A percentile compares a stretch with the other conserved stretches of the same genome.
Evolutionary conservation across 2,329 filamentous ascomycete species (phyloP).

Genomic region (Bimuria novae-zelandiae): DNA sequence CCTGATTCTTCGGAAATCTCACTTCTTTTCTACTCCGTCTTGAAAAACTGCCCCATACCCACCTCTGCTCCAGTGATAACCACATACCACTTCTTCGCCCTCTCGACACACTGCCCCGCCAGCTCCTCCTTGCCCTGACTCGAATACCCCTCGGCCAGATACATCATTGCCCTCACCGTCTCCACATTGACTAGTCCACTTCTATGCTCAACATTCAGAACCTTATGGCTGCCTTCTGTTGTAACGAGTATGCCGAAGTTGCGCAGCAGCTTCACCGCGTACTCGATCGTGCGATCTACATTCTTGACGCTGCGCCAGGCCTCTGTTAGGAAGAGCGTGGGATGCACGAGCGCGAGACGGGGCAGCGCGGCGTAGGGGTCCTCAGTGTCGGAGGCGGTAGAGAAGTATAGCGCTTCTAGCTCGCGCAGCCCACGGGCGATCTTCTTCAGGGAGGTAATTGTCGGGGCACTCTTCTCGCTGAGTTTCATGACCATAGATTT

Average conservation of each 20-base stretch:
- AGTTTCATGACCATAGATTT: slow-evolving; percentile 24
- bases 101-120: slow-evolving; percentile 15
- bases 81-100: slow-evolving; percentile 23
- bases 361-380: slow-evolving; percentile 22
- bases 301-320: slow-evolving; percentile 26
- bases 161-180: slow-evolving; percentile 24
- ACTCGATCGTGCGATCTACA: slow-evolving; percentile 26
- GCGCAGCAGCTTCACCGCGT: slow-evolving; percentile 21
- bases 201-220: slow-evolving; percentile 17
- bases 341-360: slow-evolving; percentile 28
- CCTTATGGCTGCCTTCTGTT: slow-evolving; percentile 6
- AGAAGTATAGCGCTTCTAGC: slow-evolving; percentile 22
- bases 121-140: slow-evolving; percentile 15
- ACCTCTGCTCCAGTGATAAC: slow-evolving; percentile 27
- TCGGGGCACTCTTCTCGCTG: slow-evolving; percentile 14
- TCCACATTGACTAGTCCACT: slow-evolving; percentile 29
- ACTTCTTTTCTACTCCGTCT: not conserved
- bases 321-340: slow-evolving; percentile 28
- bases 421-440: slow-evolving; percentile 21
- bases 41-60: slow-evolving; percentile 24
- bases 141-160: slow-evolving; percentile 23
- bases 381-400: not conserved
- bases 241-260: slow-evolving; percentile 26
- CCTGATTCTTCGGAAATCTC: too few relatives aligned
- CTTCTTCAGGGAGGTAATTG: slow-evolving; percentile 28